These are phyloP conservation scores for Stephanocyclus meneghinianus DNA, from an alignment of 352 stramenopile genomes.

Conservation along the genomic window DNA sequence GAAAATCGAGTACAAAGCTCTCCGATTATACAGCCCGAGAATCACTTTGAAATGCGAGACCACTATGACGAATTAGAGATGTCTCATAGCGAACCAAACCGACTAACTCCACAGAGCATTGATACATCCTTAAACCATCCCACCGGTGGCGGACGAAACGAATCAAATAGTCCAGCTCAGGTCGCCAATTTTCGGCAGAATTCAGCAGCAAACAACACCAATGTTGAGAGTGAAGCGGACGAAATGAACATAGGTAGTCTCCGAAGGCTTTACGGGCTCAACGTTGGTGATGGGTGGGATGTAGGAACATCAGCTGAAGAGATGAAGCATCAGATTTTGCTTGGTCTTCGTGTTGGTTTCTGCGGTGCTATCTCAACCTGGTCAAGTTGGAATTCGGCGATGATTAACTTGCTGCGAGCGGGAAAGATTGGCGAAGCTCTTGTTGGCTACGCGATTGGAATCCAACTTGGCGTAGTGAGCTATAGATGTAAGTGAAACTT, in stretches of 20 bases:
- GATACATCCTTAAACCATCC: neutral
- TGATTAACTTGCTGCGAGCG: constrained; percentile 64
- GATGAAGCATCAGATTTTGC: constrained; percentile 75
- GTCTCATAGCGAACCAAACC: neutral
- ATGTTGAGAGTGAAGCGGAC: constrained; percentile 22
- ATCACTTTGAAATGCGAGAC: constrained; percentile 41
- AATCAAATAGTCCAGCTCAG: neutral
- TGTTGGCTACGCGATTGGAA: constrained; percentile 65
- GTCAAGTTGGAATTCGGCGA: constrained; percentile 71
- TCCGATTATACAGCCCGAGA: neutral
- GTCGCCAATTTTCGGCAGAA: neutral
- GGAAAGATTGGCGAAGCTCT: constrained; percentile 67
- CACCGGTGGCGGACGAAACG: neutral
- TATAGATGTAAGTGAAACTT: constrained; percentile 55
- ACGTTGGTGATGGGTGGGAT: constrained; percentile 73
- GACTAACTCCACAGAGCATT: neutral
- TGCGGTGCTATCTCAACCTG: constrained; percentile 76
- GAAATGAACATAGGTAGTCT: constrained; percentile 33
- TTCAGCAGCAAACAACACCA: neutral
- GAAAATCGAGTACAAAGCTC: neutral
- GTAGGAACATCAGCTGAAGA: constrained; percentile 69
- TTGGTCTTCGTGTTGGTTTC: constrained; percentile 75
- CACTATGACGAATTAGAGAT: constrained; percentile 2
- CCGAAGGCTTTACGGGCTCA: constrained; percentile 43
- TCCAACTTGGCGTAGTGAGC: constrained; percentile 72